Evolutionary conservation across 176 grass and related monocot species (phyloP), one percentile per base, ranked within the genome.

Genomic region (Rhipidocladum racemiflorum): DNA sequence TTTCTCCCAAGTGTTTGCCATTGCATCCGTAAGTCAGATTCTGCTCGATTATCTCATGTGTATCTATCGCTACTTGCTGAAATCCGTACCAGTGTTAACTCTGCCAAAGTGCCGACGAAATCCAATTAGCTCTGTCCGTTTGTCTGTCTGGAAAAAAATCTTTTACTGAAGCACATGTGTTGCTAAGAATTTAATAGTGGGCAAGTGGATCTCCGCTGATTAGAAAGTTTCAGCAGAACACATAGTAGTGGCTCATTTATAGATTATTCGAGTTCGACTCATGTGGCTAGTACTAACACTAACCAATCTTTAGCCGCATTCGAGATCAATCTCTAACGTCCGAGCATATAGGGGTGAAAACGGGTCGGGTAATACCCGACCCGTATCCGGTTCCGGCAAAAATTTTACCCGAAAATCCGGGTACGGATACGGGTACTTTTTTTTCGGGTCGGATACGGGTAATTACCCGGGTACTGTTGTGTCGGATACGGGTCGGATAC

Each of bases 11-110:
- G 9, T 61, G 7, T 50, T 18, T 5, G 24, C 8, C 20, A 54
- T 79, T 56, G 40, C 23, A 87, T 17, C 16, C 61, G 29, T 13
- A 68, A 56, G 61, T 61, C 62, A 34, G 30, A 23, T 82, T 77
- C 63, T 70, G 7, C 34, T 73, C 34, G 12, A 56, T 72, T 20
- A 10, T 62, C 9, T 80, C 24, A 80, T 0, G 0, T 18, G 61
- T 53, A 44, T 23, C 48, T 49, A 1, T 40, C 66, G 63, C 29
- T 39, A 12, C 46, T 29, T 10, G 59, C 8, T 57, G 7, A 40
- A 68, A 20, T 35, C 62, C 27, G 6, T 70, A 50, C 21, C 12
- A n/a, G 38, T 62, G 25, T 13, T n/a, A 39, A 17, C 40, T 51
- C 8, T 50, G 21, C 3, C 60, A 50, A 70, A 42, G n/a, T 56